Evolutionary conservation across 345 rosid species (phyloP).

Genomic region (Salix viminalis): DNA sequence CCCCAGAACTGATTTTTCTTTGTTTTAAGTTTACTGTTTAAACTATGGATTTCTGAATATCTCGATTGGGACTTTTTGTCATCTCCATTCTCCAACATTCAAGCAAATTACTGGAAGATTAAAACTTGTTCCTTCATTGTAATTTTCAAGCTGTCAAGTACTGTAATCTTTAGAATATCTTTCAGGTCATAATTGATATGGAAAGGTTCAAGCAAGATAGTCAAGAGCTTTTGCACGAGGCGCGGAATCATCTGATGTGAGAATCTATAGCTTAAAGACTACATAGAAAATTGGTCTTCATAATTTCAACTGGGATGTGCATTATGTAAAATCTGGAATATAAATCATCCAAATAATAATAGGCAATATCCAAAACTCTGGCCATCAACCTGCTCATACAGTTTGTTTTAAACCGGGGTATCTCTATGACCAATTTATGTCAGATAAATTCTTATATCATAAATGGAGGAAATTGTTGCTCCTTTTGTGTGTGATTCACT

Average conservation of each 20-base stretch:
- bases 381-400: background rate
- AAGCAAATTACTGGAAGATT: background rate
- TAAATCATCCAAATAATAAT: background rate
- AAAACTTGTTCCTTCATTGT: background rate
- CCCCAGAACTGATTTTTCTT: background rate
- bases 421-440: background rate
- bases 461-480: background rate
- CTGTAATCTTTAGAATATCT: background rate
- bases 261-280: conserved; percentile 9
- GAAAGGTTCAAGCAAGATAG: conserved; percentile 70
- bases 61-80: background rate
- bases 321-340: background rate
- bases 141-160: conserved; percentile 1
- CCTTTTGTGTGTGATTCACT: background rate
- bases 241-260: conserved; percentile 50
- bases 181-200: conserved; percentile 74
- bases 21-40: background rate
- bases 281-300: background rate
- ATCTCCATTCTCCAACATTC: background rate
- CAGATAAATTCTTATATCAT: background rate
- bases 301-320: background rate
- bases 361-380: background rate
- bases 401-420: background rate
- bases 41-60: background rate
- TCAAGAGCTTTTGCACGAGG: conserved; percentile 43